phyloP scores from a whole-genome alignment of 768 basidiomycete genomes.

The Mrakia hoshinonis region DNA sequence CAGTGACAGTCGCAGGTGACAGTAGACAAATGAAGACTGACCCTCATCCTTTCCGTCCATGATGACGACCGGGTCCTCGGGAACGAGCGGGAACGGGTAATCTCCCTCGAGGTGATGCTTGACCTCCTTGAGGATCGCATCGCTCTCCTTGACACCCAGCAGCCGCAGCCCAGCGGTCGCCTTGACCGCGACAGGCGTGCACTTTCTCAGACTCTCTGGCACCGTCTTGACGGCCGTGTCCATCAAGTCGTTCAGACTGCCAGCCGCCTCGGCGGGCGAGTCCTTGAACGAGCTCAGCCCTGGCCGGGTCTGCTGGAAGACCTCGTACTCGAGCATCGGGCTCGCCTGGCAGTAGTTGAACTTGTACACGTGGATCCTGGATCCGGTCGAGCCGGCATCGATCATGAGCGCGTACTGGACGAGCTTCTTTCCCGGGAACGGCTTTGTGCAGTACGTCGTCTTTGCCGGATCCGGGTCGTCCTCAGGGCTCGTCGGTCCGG shows the following conservation, averaged over 20 bases:
- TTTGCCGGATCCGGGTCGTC: constrained; percentile 64
- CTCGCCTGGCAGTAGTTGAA: constrained; percentile 80
- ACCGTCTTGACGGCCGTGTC: constrained; percentile 72
- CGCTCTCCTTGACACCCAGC: constrained; percentile 55
- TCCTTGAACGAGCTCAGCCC: constrained; percentile 60
- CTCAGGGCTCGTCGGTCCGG: constrained; percentile 49
- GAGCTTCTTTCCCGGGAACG: constrained; percentile 50
- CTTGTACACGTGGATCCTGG: constrained; percentile 96
- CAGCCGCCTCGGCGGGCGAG: constrained; percentile 56
- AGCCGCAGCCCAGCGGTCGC: constrained; percentile 82
- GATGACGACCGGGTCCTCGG: constrained; percentile 62
- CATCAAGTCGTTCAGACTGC: constrained; percentile 66
- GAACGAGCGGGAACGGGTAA: constrained; percentile 63
- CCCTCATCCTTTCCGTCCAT: constrained; percentile 97
- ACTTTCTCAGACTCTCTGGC: constrained; percentile 55
- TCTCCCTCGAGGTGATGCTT: constrained; percentile 49
- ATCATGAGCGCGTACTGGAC: constrained; percentile 95
- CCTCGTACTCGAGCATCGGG: constrained; percentile 81
- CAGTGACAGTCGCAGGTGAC: not conserved
- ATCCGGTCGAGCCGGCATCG: constrained; percentile 95
- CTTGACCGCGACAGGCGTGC: constrained; percentile 83
- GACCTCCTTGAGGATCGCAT: constrained; percentile 68
- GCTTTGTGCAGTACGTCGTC: constrained; percentile 61
- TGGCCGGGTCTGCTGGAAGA: constrained; percentile 71
- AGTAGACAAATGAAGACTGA: constrained; percentile 25